Percentiles rank a stretch among this genome's conserved stretches.
Evolutionary conservation across 257 asterid genomes (phyloP).

Genomic region (Primulina huaijiensis): DNA sequence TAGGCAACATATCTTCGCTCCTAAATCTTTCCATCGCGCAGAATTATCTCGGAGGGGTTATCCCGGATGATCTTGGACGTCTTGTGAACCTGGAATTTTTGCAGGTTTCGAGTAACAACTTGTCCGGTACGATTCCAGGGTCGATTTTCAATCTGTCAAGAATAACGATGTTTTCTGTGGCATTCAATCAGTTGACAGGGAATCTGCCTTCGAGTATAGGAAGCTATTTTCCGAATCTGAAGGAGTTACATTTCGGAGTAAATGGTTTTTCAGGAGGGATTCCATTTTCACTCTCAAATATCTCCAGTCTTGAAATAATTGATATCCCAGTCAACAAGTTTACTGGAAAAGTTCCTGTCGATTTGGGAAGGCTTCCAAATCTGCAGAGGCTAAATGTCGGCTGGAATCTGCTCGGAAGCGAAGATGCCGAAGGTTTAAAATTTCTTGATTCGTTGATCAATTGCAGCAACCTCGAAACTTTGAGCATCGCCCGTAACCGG

Average conservation of each 20-base stretch:
- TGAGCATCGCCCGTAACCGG: slow-evolving; percentile 15
- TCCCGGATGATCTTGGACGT: slow-evolving; percentile 26
- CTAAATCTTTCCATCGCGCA: slow-evolving; percentile 17
- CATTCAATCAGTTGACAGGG: slow-evolving; percentile 22
- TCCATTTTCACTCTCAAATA: slow-evolving; percentile 22
- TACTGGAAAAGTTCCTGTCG: slow-evolving; percentile 14
- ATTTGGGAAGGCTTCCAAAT: slow-evolving; percentile 14
- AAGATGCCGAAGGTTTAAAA: neutral
- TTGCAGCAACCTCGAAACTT: slow-evolving; percentile 14
- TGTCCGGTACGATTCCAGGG: slow-evolving; percentile 18
- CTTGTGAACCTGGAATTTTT: slow-evolving; percentile 17
- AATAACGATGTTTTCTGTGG: slow-evolving; percentile 13
- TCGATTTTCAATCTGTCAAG: slow-evolving; percentile 27
- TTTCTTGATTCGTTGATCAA: slow-evolving; percentile 20
- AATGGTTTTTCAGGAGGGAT: slow-evolving; percentile 15
- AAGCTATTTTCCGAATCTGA: slow-evolving; percentile 3
- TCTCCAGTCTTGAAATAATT: slow-evolving; percentile 16
- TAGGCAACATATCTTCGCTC: slow-evolving; percentile 25
- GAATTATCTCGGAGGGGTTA: slow-evolving; percentile 17
- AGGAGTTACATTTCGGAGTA: slow-evolving; percentile 15
- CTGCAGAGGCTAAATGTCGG: slow-evolving; percentile 19
- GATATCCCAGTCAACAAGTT: slow-evolving; percentile 6
- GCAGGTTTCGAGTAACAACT: slow-evolving; percentile 9
- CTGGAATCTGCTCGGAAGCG: slow-evolving; percentile 18
- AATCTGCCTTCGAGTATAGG: slow-evolving; percentile 19